A percentile compares a stretch with the other conserved stretches of the same genome.
Evolutionary conservation across 768 basidiomycete genomes (phyloP).

Genomic region (Fomitopsis serialis): DNA sequence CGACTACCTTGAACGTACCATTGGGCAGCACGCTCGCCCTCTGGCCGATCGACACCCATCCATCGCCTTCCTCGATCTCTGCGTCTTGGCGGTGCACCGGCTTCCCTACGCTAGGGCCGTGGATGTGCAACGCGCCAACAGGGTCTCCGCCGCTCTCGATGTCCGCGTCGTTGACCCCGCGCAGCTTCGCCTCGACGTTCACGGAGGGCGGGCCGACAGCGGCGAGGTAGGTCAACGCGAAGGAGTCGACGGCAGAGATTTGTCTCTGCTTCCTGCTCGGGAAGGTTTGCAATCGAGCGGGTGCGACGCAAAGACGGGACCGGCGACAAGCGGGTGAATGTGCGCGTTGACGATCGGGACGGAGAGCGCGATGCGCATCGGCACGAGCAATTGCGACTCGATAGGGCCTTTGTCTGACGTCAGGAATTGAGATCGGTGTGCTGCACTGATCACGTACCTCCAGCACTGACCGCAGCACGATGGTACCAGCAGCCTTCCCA

Average conservation of each 20-base stretch:
- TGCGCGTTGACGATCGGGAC: constrained; percentile 67
- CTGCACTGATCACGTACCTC: constrained; percentile 41
- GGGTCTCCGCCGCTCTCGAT: constrained; percentile 69
- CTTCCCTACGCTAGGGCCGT: constrained; percentile 72
- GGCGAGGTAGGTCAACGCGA: constrained; percentile 35
- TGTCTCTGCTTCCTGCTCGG: constrained; percentile 18
- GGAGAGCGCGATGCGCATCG: constrained; percentile 70
- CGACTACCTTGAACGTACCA: constrained; percentile 29
- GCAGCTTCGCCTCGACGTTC: constrained; percentile 81
- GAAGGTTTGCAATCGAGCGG: constrained; percentile 82
- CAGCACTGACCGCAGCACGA: constrained; percentile 72
- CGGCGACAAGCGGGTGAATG: constrained; percentile 58
- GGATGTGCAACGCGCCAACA: constrained; percentile 50
- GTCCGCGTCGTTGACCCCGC: constrained; percentile 55
- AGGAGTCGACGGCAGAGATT: constrained; percentile 23
- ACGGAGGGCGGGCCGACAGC: constrained; percentile 77
- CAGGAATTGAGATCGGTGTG: not conserved
- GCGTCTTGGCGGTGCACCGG: constrained; percentile 37
- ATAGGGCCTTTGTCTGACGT: constrained; percentile 38
- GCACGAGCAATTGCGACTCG: constrained; percentile 44
- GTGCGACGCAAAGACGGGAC: constrained; percentile 78
- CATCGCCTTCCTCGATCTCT: constrained; percentile 24
- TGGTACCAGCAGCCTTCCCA: constrained; percentile 52
- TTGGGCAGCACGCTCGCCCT: constrained; percentile 29
- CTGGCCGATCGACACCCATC: constrained; percentile 27